Evolutionary conservation across 495 filamentous ascomycete genomes (phyloP).

Genomic region (Xylaria scruposa): DNA sequence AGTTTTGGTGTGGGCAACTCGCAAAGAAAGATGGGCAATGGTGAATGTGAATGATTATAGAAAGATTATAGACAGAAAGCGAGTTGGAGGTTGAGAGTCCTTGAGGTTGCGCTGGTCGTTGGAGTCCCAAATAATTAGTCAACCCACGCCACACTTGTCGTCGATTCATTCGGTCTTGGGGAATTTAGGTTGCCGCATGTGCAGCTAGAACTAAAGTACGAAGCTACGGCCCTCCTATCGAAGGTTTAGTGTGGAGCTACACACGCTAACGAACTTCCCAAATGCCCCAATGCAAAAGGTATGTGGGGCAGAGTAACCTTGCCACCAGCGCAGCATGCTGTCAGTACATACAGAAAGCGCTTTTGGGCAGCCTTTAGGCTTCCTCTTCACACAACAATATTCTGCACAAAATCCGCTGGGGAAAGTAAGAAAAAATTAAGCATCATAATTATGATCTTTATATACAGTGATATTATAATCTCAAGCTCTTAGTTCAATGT

Average conservation of each 20-base stretch:
- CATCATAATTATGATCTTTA: too few relatives aligned
- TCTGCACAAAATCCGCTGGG: too few relatives aligned
- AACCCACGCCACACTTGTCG: slow-evolving; percentile 26
- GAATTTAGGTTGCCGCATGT: background rate
- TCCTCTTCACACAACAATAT: too few relatives aligned
- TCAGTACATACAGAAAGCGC: background rate
- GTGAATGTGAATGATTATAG: background rate
- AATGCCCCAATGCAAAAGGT: too few relatives aligned
- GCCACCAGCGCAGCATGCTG: background rate
- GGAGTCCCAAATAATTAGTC: slow-evolving; percentile 7
- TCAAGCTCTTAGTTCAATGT: too few relatives aligned
- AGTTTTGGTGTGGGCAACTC: background rate
- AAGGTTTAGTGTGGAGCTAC: background rate
- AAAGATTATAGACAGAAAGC: background rate
- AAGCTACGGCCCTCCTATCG: background rate
- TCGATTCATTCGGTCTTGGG: slow-evolving; percentile 16
- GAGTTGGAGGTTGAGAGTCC: slow-evolving; percentile 7
- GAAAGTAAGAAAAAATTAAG: too few relatives aligned
- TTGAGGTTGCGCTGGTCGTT: slow-evolving; percentile 7
- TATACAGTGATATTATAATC: too few relatives aligned
- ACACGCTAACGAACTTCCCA: background rate
- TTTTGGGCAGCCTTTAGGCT: background rate
- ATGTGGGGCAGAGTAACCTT: background rate
- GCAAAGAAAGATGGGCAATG: slow-evolving; percentile 8
- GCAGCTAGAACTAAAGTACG: background rate